Conservation (phyloP, 2,329 filamentous ascomycete species). For the Arthrobotrys sphaeroides region DNA sequence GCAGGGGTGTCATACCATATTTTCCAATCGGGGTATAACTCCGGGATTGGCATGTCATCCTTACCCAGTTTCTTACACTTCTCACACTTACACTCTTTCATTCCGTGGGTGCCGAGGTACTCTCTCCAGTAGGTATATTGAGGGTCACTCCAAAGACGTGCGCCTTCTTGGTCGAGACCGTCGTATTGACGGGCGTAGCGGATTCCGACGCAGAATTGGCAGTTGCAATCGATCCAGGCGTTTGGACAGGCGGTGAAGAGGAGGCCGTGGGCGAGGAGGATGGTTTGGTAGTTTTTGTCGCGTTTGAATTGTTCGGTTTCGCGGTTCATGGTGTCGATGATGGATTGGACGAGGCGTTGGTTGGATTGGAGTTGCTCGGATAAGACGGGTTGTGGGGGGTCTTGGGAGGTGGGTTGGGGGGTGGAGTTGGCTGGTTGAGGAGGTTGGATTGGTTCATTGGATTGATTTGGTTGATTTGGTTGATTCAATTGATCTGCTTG, state of each 20-base stretch:
- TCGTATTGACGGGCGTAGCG: slow-evolving; percentile 15
- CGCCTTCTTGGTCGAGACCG: neutral
- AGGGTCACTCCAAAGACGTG: slow-evolving; percentile 11
- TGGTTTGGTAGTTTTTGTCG: neutral
- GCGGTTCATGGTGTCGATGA: neutral
- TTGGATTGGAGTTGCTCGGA: neutral
- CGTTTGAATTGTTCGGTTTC: neutral
- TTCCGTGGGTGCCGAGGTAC: neutral
- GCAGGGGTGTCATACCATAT: neutral
- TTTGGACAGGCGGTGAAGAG: neutral
- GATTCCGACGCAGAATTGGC: slow-evolving; percentile 19
- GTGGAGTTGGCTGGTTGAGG: no score
- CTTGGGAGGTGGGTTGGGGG: neutral
- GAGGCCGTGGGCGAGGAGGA: slow-evolving; percentile 8
- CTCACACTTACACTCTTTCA: slow-evolving; percentile 6
- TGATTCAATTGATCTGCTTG: neutral
- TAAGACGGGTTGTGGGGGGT: neutral
- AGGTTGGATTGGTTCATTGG: neutral
- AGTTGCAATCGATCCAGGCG: slow-evolving; percentile 12
- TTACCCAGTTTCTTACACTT: neutral
- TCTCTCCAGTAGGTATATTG: slow-evolving; percentile 3
- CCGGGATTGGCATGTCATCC: neutral
- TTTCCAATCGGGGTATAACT: neutral
- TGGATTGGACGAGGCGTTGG: neutral
- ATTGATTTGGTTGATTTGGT: neutral